Evolutionary conservation across 169 alveolate species (phyloP), one percentile per base, ranked within the genome.

Genomic region (Plasmodium relictum): DNA sequence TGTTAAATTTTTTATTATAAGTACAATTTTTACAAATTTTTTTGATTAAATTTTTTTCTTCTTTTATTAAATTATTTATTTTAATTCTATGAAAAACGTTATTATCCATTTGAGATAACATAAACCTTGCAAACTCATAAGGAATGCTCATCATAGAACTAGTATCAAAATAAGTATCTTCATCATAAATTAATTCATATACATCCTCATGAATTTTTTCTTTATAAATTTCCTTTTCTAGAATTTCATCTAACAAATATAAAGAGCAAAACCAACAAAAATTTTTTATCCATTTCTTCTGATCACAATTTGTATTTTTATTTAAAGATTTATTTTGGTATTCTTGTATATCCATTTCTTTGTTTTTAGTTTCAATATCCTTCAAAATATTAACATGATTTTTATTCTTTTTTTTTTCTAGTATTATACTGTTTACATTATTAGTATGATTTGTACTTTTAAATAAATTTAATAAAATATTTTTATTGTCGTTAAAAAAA

Each of bases 181-280:
- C 91, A 56, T 83, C 91, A 68, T 66, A 54, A 20, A 83, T 83
- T 10, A 83, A 66, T 66, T 83, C 91, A 61, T 83, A 68, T 20
- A 83, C 83, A 50, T 83, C 62, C 0, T 44, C 73, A 50, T 68
- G 71, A 31, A 68, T 83, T 39, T 83, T 83, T 56, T 83, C 85
- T 45, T 68, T 83, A 83, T 83, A 83, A 39, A 83, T 83, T 39
- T 83, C 73, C 42, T 83, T 66, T 54, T 83, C 91, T 83, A 83
- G 59, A 22, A 83, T 59, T 83, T 83, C 91, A 52, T 83, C 83
- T 59, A 83, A 68, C 44, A 83, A 37, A 71, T 83, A n/a, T 39
- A 83, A 72, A 18, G 91, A 68, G 42, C 91, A 83, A 48, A 69
- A 68, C 91, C 91, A 83, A 56, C 91, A 83, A 45, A 83, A 83